Evolutionary conservation across 1,284 basidiomycete species (phyloP), one percentile per base, ranked within the genome.

Genomic region (Moniliophthora roreri): DNA sequence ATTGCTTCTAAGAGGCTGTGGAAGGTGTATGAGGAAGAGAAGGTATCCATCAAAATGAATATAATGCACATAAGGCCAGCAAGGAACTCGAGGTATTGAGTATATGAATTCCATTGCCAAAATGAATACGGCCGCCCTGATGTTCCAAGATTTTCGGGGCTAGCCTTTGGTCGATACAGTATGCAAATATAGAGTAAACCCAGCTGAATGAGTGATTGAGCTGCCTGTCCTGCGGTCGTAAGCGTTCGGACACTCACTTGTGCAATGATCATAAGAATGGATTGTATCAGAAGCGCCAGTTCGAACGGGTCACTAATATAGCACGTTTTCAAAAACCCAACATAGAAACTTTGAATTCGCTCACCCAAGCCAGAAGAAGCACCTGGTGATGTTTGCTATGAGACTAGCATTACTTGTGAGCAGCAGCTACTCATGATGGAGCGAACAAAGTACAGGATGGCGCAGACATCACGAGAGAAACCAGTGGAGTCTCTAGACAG

Each of bases 301-400:
- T 93, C 92, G 66, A 93, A 94, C 41, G 68, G 86, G 49, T 86
- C 78, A 39, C 77, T 79, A n/a, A n/a, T n/a, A n/a, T n/a, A n/a
- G 55, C 18, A 38, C 24, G 11, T 9, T n/a, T 11, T 18, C 36
- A 4, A 40, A 20, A 11, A 20, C 20, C 20, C 16, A 28, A 44
- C 24, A 11, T n/a, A n/a, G 34, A 51, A 11, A 32, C 3, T 28
- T 15, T 26, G 11, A 46, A n/a, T n/a, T 35, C 21, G 50, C 61
- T 34, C 50, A 78, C 66, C 91, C 91, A 46, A 94, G 69, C 91
- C 92, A 93, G 71, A 92, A 93, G 75, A 93, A 93, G 69, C 89
- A 91, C 63, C 90, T 77, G 18, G 85, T 86, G 51, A 93, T 89
- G 68, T 93, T 93, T 48, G 91, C 89, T 56, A 91, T 75, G 37